Evolutionary conservation across 768 basidiomycete species (phyloP).

Genomic region (Pleurotus tuoliensis): DNA sequence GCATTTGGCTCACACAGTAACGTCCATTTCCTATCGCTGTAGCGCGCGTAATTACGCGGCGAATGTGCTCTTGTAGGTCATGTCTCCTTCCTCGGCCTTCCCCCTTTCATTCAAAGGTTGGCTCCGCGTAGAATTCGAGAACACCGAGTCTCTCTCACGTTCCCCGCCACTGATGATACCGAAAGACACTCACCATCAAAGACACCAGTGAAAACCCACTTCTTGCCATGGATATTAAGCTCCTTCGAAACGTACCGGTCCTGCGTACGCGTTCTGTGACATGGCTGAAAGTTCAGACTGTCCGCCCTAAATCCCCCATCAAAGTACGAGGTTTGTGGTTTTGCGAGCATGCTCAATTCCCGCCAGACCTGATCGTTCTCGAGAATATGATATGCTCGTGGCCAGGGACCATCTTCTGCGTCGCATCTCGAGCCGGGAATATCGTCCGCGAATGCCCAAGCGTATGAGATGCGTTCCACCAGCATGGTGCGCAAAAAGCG

Average conservation of each 20-base stretch:
- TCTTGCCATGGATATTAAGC: conserved; percentile 49
- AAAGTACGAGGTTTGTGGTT: conserved; percentile 43
- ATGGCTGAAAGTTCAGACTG: conserved; percentile 67
- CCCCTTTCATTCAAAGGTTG: no score
- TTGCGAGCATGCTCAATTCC: conserved; percentile 45
- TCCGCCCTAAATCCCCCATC: conserved; percentile 43
- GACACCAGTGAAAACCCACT: conserved; percentile 66
- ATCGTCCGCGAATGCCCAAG: conserved; percentile 53
- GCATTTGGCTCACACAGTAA: no score
- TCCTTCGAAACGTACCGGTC: conserved; percentile 61
- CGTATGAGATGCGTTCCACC: conserved; percentile 31
- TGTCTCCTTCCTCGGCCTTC: no score
- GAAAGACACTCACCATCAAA: conserved; percentile 53
- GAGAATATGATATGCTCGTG: conserved; percentile 51
- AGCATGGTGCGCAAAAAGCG: conserved; percentile 30
- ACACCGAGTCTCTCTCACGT: background rate
- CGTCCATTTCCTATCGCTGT: no score
- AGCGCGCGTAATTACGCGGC: no score
- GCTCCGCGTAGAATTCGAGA: background rate
- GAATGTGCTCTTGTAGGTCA: no score
- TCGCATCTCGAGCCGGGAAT: conserved; percentile 60
- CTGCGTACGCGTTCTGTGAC: conserved; percentile 48
- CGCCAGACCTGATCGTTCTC: conserved; percentile 50
- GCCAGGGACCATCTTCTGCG: conserved; percentile 65
- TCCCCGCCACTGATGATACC: background rate